Evolutionary conservation across 495 filamentous ascomycete genomes (phyloP), one percentile per base, ranked within the genome.

Genomic region (Mycothermus thermophilus): DNA sequence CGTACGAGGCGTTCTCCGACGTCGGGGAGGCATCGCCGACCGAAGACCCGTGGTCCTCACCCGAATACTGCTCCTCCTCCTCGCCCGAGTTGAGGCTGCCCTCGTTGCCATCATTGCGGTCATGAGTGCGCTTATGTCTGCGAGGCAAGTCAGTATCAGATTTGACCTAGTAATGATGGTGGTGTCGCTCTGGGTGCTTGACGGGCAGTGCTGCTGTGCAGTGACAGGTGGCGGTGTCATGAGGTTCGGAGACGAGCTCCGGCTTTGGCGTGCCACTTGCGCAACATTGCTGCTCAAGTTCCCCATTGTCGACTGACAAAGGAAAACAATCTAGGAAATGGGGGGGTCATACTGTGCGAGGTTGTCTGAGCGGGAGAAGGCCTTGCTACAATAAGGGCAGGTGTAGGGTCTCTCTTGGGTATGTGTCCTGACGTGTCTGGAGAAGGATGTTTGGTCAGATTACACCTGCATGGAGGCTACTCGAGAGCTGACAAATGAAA

Each of bases 321-420:
- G 32, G 36, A 58, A 51, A 50, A 35, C 50, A 29, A 47, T 24
- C 27, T 50, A 52, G 42, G 40, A 48, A 56, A 54, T 20, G 37
- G 41, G 30, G 56, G 57, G 45, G 42, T 44, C 83, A 72, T 80
- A 93, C 80, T 97, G 90, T 57, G 90, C 90, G 57, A 97, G 77
- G 58, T 97, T 97, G 65, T 97, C 90, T 47, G 86, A 94, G 52
- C 90, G 74, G 30, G 90, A 95, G 60, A 97, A 97, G 30, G 88
- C 90, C 63, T 96, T 96, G 71, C 78, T 93, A 74, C 90, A 97
- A 57, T 92, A 80, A 50, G 79, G 79, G 71, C 90, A 97, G 48
- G 84, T 77, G 60, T 97, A 97, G 47, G 90, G 90, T 66, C 88
- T 79, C 66, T 97, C 90, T 72, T 97, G 90, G 14, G 90, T 97